phyloP scores from a whole-genome alignment of 129 eudicot species.

The Lactuca saligna region DNA sequence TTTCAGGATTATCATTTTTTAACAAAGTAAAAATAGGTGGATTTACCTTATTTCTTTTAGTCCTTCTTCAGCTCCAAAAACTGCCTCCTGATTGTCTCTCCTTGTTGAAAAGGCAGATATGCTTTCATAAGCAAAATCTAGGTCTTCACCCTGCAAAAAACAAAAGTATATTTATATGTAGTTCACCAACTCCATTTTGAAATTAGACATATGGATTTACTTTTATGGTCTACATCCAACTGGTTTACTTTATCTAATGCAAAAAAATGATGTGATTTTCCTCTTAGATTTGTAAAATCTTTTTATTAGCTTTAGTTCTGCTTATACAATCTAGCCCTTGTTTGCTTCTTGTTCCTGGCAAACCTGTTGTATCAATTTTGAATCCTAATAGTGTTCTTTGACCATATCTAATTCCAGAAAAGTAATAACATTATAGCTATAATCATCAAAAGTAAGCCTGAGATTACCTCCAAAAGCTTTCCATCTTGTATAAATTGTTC shows the following conservation, averaged over 20 bases:
- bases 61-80: slow-evolving; percentile 98
- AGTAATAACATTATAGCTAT: not conserved
- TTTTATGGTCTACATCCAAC: not conserved
- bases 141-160: slow-evolving; percentile 79
- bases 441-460: slow-evolving; percentile 6
- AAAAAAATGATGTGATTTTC: not conserved
- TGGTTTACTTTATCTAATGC: not conserved
- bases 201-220: not conserved
- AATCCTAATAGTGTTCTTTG: slow-evolving; percentile 7
- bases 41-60: slow-evolving; percentile 81
- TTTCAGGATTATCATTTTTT: slow-evolving; percentile 17
- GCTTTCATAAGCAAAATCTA: slow-evolving; percentile 96
- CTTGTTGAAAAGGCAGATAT: slow-evolving; percentile 94
- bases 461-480: slow-evolving; percentile 84
- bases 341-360: slow-evolving; percentile 18
- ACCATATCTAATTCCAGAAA: slow-evolving; percentile 2
- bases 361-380: not conserved
- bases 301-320: not conserved
- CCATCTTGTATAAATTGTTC: slow-evolving; percentile 83
- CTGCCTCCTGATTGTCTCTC: slow-evolving; percentile 96
- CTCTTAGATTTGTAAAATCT: not conserved
- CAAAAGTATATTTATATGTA: no score
- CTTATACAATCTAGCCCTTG: not conserved
- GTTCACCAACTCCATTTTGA: not conserved
- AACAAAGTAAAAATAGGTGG: not conserved